A percentile compares a stretch with the other conserved stretches of the same genome.
These are phyloP conservation scores for Stemphylium vesicarium DNA, from an alignment of 2,329 filamentous ascomycete genomes.

Conservation along the genomic window DNA sequence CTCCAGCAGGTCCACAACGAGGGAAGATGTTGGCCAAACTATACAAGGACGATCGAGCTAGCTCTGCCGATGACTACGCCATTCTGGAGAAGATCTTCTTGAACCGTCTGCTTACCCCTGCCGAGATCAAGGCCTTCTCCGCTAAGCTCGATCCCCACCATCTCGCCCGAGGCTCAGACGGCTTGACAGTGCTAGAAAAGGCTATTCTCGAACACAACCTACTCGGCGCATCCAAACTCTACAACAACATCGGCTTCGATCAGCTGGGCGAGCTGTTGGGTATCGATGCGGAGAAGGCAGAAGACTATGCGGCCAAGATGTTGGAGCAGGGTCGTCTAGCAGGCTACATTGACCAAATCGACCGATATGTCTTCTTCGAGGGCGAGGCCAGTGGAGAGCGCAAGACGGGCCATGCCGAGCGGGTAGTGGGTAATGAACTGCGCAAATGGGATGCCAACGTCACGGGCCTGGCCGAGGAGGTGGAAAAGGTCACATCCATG, in stretches of 20 bases:
- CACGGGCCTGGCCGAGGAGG: slow-evolving; percentile 83
- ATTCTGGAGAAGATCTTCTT: slow-evolving; percentile 99
- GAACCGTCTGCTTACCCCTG: slow-evolving; percentile 78
- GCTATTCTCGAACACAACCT: slow-evolving; percentile 97
- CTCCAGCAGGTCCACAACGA: slow-evolving; percentile 85
- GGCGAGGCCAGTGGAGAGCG: slow-evolving; percentile 73
- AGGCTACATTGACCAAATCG: slow-evolving; percentile 93
- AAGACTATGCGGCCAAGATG: slow-evolving; percentile 92
- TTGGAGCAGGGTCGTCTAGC: slow-evolving; percentile 90
- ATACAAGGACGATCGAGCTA: slow-evolving; percentile 90
- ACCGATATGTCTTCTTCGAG: slow-evolving; percentile 86
- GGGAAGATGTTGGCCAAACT: slow-evolving; percentile 80
- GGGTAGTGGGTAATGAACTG: slow-evolving; percentile 70
- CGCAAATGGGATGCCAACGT: slow-evolving; percentile 90
- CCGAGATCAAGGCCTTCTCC: slow-evolving; percentile 88
- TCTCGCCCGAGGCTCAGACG: slow-evolving; percentile 86
- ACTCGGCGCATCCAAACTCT: slow-evolving; percentile 73
- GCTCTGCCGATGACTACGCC: slow-evolving; percentile 76
- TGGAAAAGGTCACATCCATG: slow-evolving; percentile 82
- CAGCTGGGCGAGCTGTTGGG: slow-evolving; percentile 79
- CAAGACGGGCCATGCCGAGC: slow-evolving; percentile 67
- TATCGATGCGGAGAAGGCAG: slow-evolving; percentile 78
- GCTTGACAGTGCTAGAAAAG: slow-evolving; percentile 88
- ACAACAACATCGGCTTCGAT: slow-evolving; percentile 63
- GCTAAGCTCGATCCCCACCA: slow-evolving; percentile 83